Conservation (phyloP, 208 protist genomes). For the Trypanosoma lewisi region DNA sequence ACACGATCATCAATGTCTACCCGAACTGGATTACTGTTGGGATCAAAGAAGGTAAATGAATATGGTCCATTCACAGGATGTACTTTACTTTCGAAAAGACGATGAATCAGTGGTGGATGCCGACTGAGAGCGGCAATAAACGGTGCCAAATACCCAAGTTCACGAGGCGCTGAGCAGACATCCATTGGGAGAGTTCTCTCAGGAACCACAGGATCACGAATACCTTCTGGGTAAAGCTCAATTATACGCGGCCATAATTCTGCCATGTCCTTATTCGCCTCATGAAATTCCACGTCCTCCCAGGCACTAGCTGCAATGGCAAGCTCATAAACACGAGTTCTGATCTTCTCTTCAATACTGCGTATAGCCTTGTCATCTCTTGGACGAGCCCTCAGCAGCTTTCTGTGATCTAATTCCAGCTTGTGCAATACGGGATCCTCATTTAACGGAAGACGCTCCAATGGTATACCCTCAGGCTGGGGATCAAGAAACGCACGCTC, state of each 20-base stretch:
- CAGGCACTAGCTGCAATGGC: constrained; percentile 65
- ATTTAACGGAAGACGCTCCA: constrained; percentile 54
- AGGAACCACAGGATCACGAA: constrained; percentile 39
- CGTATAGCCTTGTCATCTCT: constrained; percentile 33
- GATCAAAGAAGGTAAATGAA: constrained; percentile 84
- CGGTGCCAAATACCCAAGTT: constrained; percentile 67
- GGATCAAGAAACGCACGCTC: constrained; percentile 76
- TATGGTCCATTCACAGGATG: constrained; percentile 72
- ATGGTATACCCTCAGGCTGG: constrained; percentile 73
- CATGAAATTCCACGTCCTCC: constrained; percentile 83
- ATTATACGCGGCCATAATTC: constrained; percentile 74
- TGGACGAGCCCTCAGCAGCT: constrained; percentile 34
- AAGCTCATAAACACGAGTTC: constrained; percentile 60
- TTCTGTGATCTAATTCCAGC: constrained; percentile 73
- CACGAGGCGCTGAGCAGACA: constrained; percentile 42
- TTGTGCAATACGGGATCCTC: constrained; percentile 66
- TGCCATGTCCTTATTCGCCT: constrained; percentile 59
- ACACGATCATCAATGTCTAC: constrained; percentile 85
- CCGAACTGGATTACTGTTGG: constrained; percentile 76
- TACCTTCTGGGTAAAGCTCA: constrained; percentile 75
- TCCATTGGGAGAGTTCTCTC: constrained; percentile 23
- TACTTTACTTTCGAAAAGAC: constrained; percentile 57
- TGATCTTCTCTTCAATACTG: constrained; percentile 42
- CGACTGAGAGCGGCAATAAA: constrained; percentile 74
- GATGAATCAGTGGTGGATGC: constrained; percentile 66